Evolutionary conservation across 192 early-diverging fungal species (phyloP).

Genomic region (Neocallimastix lanati): DNA sequence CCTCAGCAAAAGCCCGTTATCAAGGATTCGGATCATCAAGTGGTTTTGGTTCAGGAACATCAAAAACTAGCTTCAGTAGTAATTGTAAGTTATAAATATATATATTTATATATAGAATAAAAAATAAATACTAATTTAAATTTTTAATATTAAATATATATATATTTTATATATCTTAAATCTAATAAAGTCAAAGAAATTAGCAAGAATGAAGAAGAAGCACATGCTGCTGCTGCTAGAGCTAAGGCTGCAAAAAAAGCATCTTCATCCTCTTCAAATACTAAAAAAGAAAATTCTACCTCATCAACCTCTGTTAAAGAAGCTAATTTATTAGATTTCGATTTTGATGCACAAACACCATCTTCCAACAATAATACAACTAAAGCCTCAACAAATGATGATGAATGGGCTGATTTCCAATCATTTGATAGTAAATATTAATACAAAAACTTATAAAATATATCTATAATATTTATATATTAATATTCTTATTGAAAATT

Average conservation of each 20-base stretch:
- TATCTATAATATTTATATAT: no score
- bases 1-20: constrained; percentile 20
- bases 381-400: constrained; percentile 15
- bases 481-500: no score
- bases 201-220: constrained; percentile 15
- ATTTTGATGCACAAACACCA: constrained; percentile 14
- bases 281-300: neutral
- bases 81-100: no score
- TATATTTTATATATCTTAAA: no score
- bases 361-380: constrained; percentile 2
- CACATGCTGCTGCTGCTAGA: constrained; percentile 6
- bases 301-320: constrained; percentile 17
- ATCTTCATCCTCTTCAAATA: constrained; percentile 4
- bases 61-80: constrained; percentile 46
- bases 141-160: no score
- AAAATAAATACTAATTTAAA: no score
- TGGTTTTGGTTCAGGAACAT: constrained; percentile 5
- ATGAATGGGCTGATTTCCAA: constrained; percentile 71
- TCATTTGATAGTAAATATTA: constrained; percentile 5
- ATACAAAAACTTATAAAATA: no score
- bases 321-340: constrained; percentile 49
- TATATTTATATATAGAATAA: no score
- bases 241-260: constrained; percentile 8
- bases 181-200: constrained; percentile 1
- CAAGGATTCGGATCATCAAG: constrained; percentile 8